Evolutionary conservation across 2,329 filamentous ascomycete species (phyloP).

Genomic region (Colletotrichum somersetense): DNA sequence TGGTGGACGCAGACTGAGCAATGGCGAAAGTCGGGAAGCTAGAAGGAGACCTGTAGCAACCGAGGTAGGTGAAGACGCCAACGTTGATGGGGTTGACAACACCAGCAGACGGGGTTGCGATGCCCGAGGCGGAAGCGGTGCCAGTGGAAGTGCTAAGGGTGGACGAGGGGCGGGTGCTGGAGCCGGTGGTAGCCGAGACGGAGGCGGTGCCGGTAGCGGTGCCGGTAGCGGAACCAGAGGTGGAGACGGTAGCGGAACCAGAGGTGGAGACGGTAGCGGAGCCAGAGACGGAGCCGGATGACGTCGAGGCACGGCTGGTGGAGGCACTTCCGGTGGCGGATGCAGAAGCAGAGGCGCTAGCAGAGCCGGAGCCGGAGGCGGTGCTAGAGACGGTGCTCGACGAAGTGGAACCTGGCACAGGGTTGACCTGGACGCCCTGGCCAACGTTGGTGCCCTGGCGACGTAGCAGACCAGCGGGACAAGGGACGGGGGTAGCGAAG

Average conservation of each 20-base stretch:
- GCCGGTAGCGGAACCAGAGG: too few species aligned
- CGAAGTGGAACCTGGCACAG: too few species aligned
- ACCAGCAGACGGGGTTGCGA: not conserved
- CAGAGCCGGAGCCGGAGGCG: too few species aligned
- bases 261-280: too few species aligned
- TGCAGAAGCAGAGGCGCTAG: too few species aligned
- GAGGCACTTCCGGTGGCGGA: too few species aligned
- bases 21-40: slow-evolving; percentile 48
- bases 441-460: not conserved
- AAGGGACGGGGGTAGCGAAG: accelerated
- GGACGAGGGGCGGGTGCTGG: not conserved
- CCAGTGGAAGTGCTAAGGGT: not conserved
- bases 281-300: not conserved
- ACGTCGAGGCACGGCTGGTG: not conserved
- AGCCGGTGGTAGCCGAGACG: not conserved
- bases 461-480: not conserved
- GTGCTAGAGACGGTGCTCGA: too few species aligned
- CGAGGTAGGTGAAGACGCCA: slow-evolving; percentile 45
- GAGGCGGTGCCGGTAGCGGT: too few species aligned
- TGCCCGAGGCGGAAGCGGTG: not conserved
- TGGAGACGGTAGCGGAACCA: too few species aligned
- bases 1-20: slow-evolving; percentile 34
- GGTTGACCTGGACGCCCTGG: not conserved
- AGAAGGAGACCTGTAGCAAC: slow-evolving; percentile 47
- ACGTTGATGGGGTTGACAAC: slow-evolving; percentile 34